A percentile compares a stretch with the other conserved stretches of the same genome.
Evolutionary conservation across 441 rosid genomes (phyloP).

Genomic region (Theobroma grandiflorum): DNA sequence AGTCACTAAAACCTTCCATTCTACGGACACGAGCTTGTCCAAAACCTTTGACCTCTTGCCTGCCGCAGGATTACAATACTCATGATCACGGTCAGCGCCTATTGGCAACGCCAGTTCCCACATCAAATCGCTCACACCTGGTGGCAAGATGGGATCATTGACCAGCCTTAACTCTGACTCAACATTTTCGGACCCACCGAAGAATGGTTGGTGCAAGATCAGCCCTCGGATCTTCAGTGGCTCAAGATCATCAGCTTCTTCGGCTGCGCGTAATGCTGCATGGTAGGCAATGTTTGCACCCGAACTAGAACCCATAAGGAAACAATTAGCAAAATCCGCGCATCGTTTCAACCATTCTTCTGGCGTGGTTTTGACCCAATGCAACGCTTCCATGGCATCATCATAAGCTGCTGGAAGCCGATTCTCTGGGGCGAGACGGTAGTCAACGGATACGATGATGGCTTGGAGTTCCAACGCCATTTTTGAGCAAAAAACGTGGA

Average conservation of each 20-base stretch:
- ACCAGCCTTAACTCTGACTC: conserved; percentile 36
- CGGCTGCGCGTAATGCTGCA: conserved; percentile 31
- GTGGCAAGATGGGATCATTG: conserved; percentile 29
- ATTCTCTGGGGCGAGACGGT: conserved; percentile 60
- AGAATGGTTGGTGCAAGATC: conserved; percentile 51
- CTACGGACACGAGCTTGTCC: conserved; percentile 25
- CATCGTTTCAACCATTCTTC: conserved; percentile 42
- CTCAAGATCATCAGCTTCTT: neutral
- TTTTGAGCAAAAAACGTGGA: conserved; percentile 37
- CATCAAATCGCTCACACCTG: conserved; percentile 30
- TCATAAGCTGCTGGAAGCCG: conserved; percentile 61
- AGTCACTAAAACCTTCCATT: conserved; percentile 40
- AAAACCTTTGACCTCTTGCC: conserved; percentile 18
- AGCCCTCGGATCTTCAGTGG: conserved; percentile 54
- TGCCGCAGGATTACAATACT: conserved; percentile 47
- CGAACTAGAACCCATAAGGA: conserved; percentile 51
- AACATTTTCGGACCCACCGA: conserved; percentile 45
- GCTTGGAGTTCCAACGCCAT: conserved; percentile 36
- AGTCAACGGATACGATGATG: conserved; percentile 44
- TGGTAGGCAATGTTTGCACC: conserved; percentile 49
- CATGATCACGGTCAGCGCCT: conserved; percentile 50
- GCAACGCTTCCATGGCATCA: conserved; percentile 51
- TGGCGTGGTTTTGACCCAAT: conserved; percentile 36
- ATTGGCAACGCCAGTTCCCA: conserved; percentile 47
- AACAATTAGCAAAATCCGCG: conserved; percentile 41